Base-by-base conservation (phyloP, 306 rosid species). In the Medicago truncatula region DNA sequence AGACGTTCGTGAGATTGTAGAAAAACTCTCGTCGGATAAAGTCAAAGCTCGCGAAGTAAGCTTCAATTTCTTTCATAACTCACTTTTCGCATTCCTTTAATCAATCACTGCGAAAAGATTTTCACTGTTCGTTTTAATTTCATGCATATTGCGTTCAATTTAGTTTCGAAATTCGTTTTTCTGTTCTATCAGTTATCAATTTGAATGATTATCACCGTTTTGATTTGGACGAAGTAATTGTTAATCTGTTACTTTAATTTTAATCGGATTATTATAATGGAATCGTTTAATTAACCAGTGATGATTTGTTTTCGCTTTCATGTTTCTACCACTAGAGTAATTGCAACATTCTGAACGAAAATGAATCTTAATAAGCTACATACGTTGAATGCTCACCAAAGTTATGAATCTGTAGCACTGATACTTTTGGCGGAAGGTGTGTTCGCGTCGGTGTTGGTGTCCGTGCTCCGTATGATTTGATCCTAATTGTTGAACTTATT, bases 31-130 rank as follows among this genome's bases (percentile, higher is more conserved):
- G 9, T 94, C 96, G 31, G 93, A 88, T 66, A 94, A 92, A 87
- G 88, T 84, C 65, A 94, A 87, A 88, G 66, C 89, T 74, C 97
- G 98, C 76, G 98, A 94, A 56, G 97, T 90, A 90, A 77, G 61
- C 65, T 46, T 44, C 73, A 14, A 23, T 78, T 58, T 78, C 70
- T 49, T 53, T 60, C 77, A 10, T 57, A 43, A 43, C 70, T 75
- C 56, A 49, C 40, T 38, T 17, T 63, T 73, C 59, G 6, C 6
- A 10, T 44, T 63, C 9, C 34, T 53, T 78, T 73, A 69, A 50
- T 68, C 31, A 7, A 14, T 71, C 70, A 34, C 46, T 20, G 70
- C 10, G 56, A 76, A 59, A 61, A 66, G 28, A 8, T 81, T 8
- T 65, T 64, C 49, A 10, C 31, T 70, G 20, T 65, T 74, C 23